phyloP scores from a whole-genome alignment of 2,329 filamentous ascomycete species.

The Pseudogymnoascus sp. region DNA sequence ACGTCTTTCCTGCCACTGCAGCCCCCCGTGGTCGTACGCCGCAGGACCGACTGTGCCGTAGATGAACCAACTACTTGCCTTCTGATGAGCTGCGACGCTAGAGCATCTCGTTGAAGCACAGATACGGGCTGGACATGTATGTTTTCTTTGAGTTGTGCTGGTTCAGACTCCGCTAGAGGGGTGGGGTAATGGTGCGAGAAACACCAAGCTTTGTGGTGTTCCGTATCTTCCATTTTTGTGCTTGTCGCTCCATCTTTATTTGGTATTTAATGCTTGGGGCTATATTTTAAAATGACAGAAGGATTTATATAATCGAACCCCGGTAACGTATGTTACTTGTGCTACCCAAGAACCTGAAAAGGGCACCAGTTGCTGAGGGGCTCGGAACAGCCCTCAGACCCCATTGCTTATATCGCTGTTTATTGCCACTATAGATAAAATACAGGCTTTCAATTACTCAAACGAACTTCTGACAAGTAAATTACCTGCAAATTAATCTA shows the following conservation, averaged over 20 bases:
- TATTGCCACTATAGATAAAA: too few species aligned
- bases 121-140: slow-evolving; percentile 56
- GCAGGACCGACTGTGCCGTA: slow-evolving; percentile 28
- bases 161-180: background rate
- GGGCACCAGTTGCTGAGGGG: background rate
- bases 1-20: slow-evolving; percentile 21
- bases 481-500: too few species aligned
- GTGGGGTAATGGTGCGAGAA: background rate
- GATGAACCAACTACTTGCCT: slow-evolving; percentile 36
- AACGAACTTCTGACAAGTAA: background rate
- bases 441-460: too few species aligned
- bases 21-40: background rate
- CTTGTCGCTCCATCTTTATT: background rate
- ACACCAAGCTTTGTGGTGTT: background rate
- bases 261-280: background rate
- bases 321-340: background rate
- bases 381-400: background rate
- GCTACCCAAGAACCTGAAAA: background rate
- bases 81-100: slow-evolving; percentile 57
- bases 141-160: background rate
- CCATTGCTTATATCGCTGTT: too few species aligned
- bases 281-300: background rate
- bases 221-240: background rate
- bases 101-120: slow-evolving; percentile 56
- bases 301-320: background rate